Conservation (phyloP, 805 yeast species). For the Saturnispora mendoncae region DNA sequence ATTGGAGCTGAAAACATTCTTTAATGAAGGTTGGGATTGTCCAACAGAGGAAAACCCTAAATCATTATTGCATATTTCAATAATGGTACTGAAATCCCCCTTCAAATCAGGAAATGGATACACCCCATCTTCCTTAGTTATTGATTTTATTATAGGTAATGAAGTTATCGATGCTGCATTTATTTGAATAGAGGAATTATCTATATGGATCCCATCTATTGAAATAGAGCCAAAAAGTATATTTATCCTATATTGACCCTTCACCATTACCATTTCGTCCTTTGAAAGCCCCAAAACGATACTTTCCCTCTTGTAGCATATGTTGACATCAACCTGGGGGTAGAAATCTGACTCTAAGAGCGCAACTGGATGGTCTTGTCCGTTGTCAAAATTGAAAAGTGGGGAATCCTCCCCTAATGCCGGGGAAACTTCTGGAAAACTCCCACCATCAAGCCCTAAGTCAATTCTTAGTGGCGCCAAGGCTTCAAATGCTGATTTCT, state of each 20-base stretch:
- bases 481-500: slow-evolving; percentile 3
- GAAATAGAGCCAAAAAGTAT: slow-evolving; percentile 40
- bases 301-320: not conserved
- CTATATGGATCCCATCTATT: slow-evolving; percentile 33
- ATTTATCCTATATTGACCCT: slow-evolving; percentile 38
- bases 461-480: not conserved
- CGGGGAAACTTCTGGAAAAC: not conserved
- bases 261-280: slow-evolving; percentile 31
- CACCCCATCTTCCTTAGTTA: slow-evolving; percentile 16
- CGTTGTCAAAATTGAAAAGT: not conserved
- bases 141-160: slow-evolving; percentile 33
- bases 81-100: slow-evolving; percentile 32
- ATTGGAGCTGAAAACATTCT: slow-evolving; percentile 30
- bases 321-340: slow-evolving; percentile 1
- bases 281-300: slow-evolving; percentile 31
- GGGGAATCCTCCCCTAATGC: not conserved
- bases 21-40: slow-evolving; percentile 35
- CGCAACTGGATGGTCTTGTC: not conserved
- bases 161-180: slow-evolving; percentile 30
- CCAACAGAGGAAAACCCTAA: slow-evolving; percentile 42
- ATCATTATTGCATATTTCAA: slow-evolving; percentile 28
- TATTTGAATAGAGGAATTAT: no score
- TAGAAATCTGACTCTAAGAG: slow-evolving; percentile 2
- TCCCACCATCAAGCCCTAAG: not conserved
- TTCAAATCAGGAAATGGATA: slow-evolving; percentile 14